A percentile compares a stretch with the other conserved stretches of the same genome.
Conservation (phyloP, 2,329 filamentous ascomycete species). For the Ampelomyces quisqualis region DNA sequence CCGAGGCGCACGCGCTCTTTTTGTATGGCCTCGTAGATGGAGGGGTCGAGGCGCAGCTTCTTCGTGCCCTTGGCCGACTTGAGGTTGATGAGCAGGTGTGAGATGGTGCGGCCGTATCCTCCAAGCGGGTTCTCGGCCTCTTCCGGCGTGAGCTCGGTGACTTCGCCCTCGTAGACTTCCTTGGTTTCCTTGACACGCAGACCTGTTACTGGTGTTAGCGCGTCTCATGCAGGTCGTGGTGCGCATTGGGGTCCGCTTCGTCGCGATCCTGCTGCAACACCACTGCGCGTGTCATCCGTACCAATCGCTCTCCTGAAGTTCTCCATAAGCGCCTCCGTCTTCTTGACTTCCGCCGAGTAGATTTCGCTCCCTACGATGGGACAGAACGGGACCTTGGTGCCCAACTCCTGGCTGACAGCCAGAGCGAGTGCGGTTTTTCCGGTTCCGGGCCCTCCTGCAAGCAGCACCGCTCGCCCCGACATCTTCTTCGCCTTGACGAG, state of each 20-base stretch:
- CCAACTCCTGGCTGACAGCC: constrained; percentile 93
- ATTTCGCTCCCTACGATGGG: constrained; percentile 98
- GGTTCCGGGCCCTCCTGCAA: constrained; percentile 89
- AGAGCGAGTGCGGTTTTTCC: constrained; percentile 96
- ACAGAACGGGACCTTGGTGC: constrained; percentile 97
- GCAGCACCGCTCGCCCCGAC: constrained; percentile 88
- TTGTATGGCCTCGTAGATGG: constrained; percentile 98
- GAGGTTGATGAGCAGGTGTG: constrained; percentile 87
- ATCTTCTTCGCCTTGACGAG: constrained; percentile 96
- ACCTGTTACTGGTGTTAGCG: constrained; percentile 44
- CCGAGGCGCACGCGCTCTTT: constrained; percentile 95
- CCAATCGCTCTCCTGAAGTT: constrained; percentile 97
- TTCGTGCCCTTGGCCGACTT: constrained; percentile 97
- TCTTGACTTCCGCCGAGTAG: constrained; percentile 98
- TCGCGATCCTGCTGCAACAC: not conserved
- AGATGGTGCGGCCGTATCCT: constrained; percentile 96
- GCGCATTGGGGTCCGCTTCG: not conserved
- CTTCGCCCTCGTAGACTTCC: constrained; percentile 98
- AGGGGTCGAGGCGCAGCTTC: constrained; percentile 93
- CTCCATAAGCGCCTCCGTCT: constrained; percentile 98
- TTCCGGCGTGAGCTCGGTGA: constrained; percentile 94
- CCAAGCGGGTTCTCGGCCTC: constrained; percentile 97
- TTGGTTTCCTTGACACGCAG: constrained; percentile 97
- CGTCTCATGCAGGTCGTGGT: not conserved
- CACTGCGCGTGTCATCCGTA: constrained; percentile 31